Evolutionary conservation across 208 protist species (phyloP).

Genomic region (Leptomonas pyrrhocoris): DNA sequence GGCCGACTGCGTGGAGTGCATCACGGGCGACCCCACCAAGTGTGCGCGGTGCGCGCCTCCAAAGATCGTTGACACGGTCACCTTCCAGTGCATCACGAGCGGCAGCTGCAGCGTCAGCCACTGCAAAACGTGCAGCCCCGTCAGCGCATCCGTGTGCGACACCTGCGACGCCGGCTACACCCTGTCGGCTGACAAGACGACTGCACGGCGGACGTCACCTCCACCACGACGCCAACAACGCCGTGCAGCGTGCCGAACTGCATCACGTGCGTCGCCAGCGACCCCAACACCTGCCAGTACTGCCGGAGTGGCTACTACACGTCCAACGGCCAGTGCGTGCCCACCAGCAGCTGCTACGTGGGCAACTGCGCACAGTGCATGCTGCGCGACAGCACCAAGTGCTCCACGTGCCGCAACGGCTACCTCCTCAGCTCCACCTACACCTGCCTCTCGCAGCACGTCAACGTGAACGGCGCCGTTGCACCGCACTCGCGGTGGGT

Average conservation of each 20-base stretch:
- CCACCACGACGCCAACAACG: background rate
- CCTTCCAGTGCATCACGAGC: too few relatives aligned
- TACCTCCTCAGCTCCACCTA: slow-evolving; percentile 18
- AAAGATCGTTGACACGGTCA: too few relatives aligned
- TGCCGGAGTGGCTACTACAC: slow-evolving; percentile 7
- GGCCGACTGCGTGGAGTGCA: slow-evolving; percentile 6
- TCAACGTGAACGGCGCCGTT: slow-evolving; percentile 7
- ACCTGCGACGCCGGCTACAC: slow-evolving; percentile 14
- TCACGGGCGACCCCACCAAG: background rate
- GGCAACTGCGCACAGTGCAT: slow-evolving; percentile 21
- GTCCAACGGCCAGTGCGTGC: slow-evolving; percentile 19
- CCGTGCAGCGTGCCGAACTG: slow-evolving; percentile 21
- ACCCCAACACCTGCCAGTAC: slow-evolving; percentile 4
- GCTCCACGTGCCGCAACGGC: slow-evolving; percentile 19
- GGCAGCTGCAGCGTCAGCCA: slow-evolving; percentile 8
- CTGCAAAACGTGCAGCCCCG: slow-evolving; percentile 7
- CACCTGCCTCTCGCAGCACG: slow-evolving; percentile 20
- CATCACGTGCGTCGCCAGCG: slow-evolving; percentile 2
- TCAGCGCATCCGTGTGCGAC: background rate
- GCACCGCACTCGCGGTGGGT: slow-evolving; percentile 12
- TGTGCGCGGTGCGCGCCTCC: slow-evolving; percentile 4
- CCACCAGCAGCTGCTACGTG: slow-evolving; percentile 11
- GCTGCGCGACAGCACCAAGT: slow-evolving; percentile 20
- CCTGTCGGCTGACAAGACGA: slow-evolving; percentile 4
- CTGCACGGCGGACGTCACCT: background rate